Evolutionary conservation across 2,329 filamentous ascomycete species (phyloP).

Genomic region (Cladosporium sp.): DNA sequence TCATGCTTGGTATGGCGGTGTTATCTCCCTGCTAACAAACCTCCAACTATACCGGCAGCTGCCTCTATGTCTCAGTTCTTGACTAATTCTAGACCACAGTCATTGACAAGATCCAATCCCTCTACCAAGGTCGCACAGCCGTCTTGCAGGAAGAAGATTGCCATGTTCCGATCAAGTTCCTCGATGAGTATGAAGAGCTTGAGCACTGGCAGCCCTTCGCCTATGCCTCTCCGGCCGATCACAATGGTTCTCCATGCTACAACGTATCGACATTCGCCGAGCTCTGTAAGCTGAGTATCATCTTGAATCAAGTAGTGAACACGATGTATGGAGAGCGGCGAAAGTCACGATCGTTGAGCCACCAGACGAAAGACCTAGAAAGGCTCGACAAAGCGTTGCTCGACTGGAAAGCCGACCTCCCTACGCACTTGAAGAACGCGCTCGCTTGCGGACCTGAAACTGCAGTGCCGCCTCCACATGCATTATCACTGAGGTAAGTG

Average conservation of each 20-base stretch:
- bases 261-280: slow-evolving; percentile 16
- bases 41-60: background rate
- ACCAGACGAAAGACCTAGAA: slow-evolving; percentile 13
- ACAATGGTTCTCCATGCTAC: slow-evolving; percentile 34
- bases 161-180: slow-evolving; percentile 13
- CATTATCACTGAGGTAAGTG: slow-evolving; percentile 6
- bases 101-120: slow-evolving; percentile 15
- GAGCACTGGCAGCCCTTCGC: slow-evolving; percentile 18
- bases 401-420: slow-evolving; percentile 11
- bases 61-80: too few relatives aligned
- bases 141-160: slow-evolving; percentile 14
- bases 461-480: slow-evolving; percentile 13
- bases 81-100: slow-evolving; percentile 7
- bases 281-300: slow-evolving; percentile 14
- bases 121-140: slow-evolving; percentile 12
- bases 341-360: slow-evolving; percentile 2
- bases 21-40: background rate
- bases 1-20: background rate
- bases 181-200: slow-evolving; percentile 17
- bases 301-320: slow-evolving; percentile 11
- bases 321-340: slow-evolving; percentile 10
- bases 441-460: slow-evolving; percentile 13
- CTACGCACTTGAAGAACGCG: slow-evolving; percentile 2
- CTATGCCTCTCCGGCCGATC: slow-evolving; percentile 41
- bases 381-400: slow-evolving; percentile 7